These are phyloP conservation scores for Talaromyces sp. DNA, from an alignment of 2,329 filamentous ascomycete species.

Conservation along the genomic window DNA sequence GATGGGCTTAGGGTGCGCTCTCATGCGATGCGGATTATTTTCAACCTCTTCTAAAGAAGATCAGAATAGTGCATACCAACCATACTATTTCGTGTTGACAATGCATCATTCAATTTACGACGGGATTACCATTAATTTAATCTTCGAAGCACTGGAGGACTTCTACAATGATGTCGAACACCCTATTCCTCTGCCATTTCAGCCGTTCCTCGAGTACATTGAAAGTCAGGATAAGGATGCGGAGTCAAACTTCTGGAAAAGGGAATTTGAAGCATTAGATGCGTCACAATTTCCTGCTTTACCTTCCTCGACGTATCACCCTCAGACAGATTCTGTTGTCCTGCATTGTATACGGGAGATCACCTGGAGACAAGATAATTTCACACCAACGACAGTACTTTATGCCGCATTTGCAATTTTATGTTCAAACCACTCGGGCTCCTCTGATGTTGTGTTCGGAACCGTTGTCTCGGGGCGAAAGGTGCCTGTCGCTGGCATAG, in stretches of 20 bases:
- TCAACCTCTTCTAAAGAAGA: neutral
- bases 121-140: constrained; percentile 1
- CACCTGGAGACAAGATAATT: neutral
- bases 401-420: constrained; percentile 29
- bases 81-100: constrained; percentile 8
- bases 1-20: neutral
- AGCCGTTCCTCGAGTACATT: constrained; percentile 10
- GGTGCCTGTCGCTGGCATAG: constrained; percentile 34
- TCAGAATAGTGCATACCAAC: neutral
- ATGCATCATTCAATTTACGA: constrained; percentile 17
- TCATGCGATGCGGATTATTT: constrained; percentile 2
- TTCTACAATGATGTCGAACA: constrained; percentile 1
- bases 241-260: neutral
- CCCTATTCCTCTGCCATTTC: neutral
- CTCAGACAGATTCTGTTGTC: constrained; percentile 8
- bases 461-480: constrained; percentile 31
- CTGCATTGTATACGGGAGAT: neutral
- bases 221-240: neutral
- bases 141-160: neutral
- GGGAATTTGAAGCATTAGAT: neutral
- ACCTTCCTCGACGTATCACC: constrained; percentile 9
- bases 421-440: constrained; percentile 11
- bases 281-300: constrained; percentile 8
- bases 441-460: constrained; percentile 28
- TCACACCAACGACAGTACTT: constrained; percentile 20